Evolutionary conservation across 1,284 basidiomycete species (phyloP), one percentile per base, ranked within the genome.

Genomic region (Clitocybe nebularis): DNA sequence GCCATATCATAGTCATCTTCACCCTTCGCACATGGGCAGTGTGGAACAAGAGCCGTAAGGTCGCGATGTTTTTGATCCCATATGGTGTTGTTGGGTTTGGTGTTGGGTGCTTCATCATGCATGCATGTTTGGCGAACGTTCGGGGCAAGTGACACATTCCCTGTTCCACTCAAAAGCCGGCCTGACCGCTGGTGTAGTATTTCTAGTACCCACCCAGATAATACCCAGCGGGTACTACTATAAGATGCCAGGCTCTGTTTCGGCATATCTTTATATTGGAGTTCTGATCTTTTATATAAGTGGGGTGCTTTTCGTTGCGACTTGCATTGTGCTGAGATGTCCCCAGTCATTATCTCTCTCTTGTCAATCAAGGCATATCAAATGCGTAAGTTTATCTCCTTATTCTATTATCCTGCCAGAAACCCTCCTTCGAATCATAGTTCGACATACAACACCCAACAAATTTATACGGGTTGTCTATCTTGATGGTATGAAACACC

Each of bases 1-100:
- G 13, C 4, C 14, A 3, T 32, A n/a, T 17, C 10, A 11, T 13
- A 47, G 46, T 39, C 1, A 47, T 47, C 37, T 44, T 47, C 13
- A 42, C 48, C 5, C 17, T 49, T 11, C 21, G 48, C 9, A 49
- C 45, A 13, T 49, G 44, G 48, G 42, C 41, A 8, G n/a, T 49
- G 9, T 49, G 48, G 48, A 35, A 37, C 19, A 40, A 42, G 14
- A 41, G 26, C 20, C 26, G 32, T 11, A 41, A 21, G 29, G 37
- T 49, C 9, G 21, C 29, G 7, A 34, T 36, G 10, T 34, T 41
- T 22, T 16, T 49, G 14, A 21, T 14, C 3, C 30, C 24, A 6
- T 44, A 44, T 29, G 44, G 40, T 24, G 13, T 36, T 1, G 39
- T n/a, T 5, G 20, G 43, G 22, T 36, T 41, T 38, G 10, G 39